These are phyloP conservation scores for Grosmannia serpens DNA, from an alignment of 2,329 filamentous ascomycete genomes.

Conservation along the genomic window DNA sequence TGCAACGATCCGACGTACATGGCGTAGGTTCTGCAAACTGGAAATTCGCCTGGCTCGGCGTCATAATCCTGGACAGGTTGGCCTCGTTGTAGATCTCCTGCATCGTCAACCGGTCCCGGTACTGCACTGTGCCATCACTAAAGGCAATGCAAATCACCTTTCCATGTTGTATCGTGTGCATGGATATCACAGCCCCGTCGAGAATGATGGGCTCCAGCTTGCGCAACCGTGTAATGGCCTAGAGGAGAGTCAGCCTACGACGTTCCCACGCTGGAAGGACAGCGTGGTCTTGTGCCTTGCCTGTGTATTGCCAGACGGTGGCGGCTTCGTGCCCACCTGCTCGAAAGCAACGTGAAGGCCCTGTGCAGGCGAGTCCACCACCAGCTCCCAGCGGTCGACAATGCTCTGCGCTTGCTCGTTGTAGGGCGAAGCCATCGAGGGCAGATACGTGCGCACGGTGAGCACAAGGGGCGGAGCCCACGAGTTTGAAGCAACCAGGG, in stretches of 20 bases:
- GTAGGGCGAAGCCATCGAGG: conserved; percentile 38
- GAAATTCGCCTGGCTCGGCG: conserved; percentile 68
- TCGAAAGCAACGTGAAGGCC: conserved; percentile 66
- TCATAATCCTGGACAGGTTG: conserved; percentile 54
- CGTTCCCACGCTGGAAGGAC: not conserved
- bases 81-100: conserved; percentile 52
- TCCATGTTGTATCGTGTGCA: conserved; percentile 58
- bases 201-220: conserved; percentile 57
- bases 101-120: conserved; percentile 67
- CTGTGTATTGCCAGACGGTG: not conserved
- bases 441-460: conserved; percentile 56
- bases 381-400: conserved; percentile 72
- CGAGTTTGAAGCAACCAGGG: conserved; percentile 48
- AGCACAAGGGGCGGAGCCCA: conserved; percentile 52
- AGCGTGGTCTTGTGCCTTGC: not conserved
- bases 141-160: conserved; percentile 62
- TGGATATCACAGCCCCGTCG: conserved; percentile 58
- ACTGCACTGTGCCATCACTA: conserved; percentile 71
- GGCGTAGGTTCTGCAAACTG: conserved; percentile 50
- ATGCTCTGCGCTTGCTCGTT: conserved; percentile 59
- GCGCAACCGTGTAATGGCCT: conserved; percentile 34
- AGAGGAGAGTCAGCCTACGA: not conserved
- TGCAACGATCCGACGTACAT: not conserved
- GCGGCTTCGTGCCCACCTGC: conserved; percentile 45
- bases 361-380: conserved; percentile 49